A percentile compares a stretch with the other conserved stretches of the same genome.
These are phyloP conservation scores for Casaregolazyma lundiana DNA, from an alignment of 1,139 yeast species.

Conservation along the genomic window DNA sequence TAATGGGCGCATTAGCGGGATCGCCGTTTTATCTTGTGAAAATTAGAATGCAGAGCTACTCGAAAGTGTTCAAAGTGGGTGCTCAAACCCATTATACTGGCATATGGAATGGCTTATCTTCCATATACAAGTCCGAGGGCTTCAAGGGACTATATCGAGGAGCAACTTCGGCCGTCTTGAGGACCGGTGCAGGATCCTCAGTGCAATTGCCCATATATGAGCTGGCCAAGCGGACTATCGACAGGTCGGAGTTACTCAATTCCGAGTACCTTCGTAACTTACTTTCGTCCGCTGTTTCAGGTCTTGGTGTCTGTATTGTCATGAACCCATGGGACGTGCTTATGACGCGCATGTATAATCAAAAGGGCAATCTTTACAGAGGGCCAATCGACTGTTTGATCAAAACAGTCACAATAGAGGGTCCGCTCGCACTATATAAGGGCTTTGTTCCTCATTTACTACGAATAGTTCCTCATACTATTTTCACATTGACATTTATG, in stretches of 20 bases:
- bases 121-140: conserved; percentile 66
- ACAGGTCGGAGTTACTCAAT: conserved; percentile 45
- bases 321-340: conserved; percentile 98
- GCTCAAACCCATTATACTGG: conserved; percentile 84
- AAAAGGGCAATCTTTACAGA: conserved; percentile 77
- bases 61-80: conserved; percentile 66
- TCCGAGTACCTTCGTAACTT: conserved; percentile 73
- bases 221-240: conserved; percentile 59
- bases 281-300: conserved; percentile 71
- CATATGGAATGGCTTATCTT: conserved; percentile 60
- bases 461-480: conserved; percentile 93
- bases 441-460: conserved; percentile 91
- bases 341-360: conserved; percentile 90
- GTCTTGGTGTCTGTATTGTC: conserved; percentile 87
- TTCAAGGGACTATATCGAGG: conserved; percentile 79
- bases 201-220: conserved; percentile 94
- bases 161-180: conserved; percentile 85
- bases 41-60: conserved; percentile 93
- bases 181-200: conserved; percentile 95
- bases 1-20: conserved; percentile 83
- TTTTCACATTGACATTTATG: conserved; percentile 86
- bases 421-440: conserved; percentile 82
- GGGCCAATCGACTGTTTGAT: conserved; percentile 86
- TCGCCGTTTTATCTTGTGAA: conserved; percentile 89
- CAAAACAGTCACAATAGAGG: conserved; percentile 79